Evolutionary conservation across 345 rosid genomes (phyloP).

Genomic region (Eucalyptus camaldulensis): DNA sequence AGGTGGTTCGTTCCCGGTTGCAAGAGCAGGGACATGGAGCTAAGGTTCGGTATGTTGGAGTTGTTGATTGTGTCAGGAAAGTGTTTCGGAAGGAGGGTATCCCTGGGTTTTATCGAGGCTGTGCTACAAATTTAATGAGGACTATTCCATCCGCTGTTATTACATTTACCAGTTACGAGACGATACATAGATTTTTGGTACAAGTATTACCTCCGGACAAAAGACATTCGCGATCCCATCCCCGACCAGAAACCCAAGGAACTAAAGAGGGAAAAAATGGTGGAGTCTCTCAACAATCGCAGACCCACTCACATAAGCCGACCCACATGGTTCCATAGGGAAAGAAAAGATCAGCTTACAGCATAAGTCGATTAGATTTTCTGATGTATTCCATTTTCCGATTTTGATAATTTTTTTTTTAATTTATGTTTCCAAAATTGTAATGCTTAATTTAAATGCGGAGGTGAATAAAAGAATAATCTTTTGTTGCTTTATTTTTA

Average conservation of each 20-base stretch:
- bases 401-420: background rate
- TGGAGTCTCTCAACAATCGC: constrained; percentile 2
- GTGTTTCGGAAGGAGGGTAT: constrained; percentile 63
- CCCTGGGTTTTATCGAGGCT: constrained; percentile 79
- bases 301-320: constrained; percentile 16
- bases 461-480: background rate
- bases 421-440: background rate
- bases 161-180: constrained; percentile 94
- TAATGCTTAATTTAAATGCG: background rate
- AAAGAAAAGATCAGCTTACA: constrained; percentile 14
- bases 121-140: constrained; percentile 79
- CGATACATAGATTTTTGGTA: constrained; percentile 62
- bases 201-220: constrained; percentile 26
- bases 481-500: background rate
- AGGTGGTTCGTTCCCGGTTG: constrained; percentile 87
- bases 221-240: constrained; percentile 11
- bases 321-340: constrained; percentile 21
- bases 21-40: constrained; percentile 88
- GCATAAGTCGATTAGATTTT: background rate
- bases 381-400: background rate
- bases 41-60: constrained; percentile 41
- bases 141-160: constrained; percentile 93
- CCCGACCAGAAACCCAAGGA: constrained; percentile 6
- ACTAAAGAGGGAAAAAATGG: background rate
- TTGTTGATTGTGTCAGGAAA: constrained; percentile 66